Evolutionary conservation across 345 rosid genomes (phyloP).

Genomic region (Lepidium didymum): DNA sequence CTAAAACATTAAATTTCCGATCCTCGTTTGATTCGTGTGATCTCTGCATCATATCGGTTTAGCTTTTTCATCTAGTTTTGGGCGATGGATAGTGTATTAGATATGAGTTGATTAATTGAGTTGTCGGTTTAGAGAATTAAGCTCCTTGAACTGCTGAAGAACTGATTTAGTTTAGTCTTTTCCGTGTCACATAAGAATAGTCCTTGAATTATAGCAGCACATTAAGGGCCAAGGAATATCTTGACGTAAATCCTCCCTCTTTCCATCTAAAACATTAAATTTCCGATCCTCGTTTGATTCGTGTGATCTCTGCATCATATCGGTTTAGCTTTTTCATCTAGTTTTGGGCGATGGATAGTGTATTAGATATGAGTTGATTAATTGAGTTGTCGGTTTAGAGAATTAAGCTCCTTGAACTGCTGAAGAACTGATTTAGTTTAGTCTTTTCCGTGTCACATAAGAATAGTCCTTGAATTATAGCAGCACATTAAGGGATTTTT

Average conservation of each 20-base stretch:
- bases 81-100: not conserved
- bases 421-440: not conserved
- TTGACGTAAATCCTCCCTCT: conserved; percentile 49
- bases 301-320: not conserved
- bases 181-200: no score
- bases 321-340: not conserved
- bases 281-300: not conserved
- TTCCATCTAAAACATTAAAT: not conserved
- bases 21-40: not conserved
- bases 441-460: not conserved
- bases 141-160: not conserved
- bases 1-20: not conserved
- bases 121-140: not conserved
- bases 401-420: not conserved
- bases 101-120: not conserved
- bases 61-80: not conserved
- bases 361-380: not conserved
- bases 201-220: no score
- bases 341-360: not conserved
- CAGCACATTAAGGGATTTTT: not conserved
- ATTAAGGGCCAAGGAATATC: conserved; percentile 71
- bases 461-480: not conserved
- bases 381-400: not conserved
- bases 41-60: not conserved
- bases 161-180: no score